Evolutionary conservation across 2,329 filamentous ascomycete species (phyloP), one percentile per base, ranked within the genome.

Genomic region (Neofusicoccum ribis): DNA sequence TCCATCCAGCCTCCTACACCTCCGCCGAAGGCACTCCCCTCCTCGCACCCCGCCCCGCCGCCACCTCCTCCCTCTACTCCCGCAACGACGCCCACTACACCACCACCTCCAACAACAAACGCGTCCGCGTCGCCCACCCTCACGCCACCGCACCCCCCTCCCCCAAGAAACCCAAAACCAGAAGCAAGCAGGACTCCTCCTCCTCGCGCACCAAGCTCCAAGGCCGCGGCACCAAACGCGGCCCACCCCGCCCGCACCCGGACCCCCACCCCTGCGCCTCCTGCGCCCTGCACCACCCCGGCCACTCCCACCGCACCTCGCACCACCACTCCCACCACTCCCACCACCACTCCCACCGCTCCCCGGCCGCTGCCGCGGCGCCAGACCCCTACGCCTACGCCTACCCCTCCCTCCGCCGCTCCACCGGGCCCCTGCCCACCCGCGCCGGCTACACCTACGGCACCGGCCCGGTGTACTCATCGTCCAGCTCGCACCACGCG

Each of bases 261-360:
- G 46, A 51, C 36, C 59, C 44, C 7, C 17, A 23, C 20, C 44
- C 47, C 46, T 62, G 59, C 59, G 46, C 59, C 17, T 41, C 46
- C 5, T 62, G 59, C 37, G 44, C 59, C 14, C 37, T 62, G 12
- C 59, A 50, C 59, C 59, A 62, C 59, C 59, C 59, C 9, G 47
- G 47, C 59, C 59, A 50, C 59, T 37, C 44, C 6, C 47, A 50
- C 17, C 34, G 59, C 11, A 23, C 44, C n/a, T 15, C 44, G 5
- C 47, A 62, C 43, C 5, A 31, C 34, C 15, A 14, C 31, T n/a
- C n/a, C n/a, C 58, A 47, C 27, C 31, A 41, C 34, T 44, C 50
- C 20, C 44, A 50, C 58, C n/a, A n/a, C n/a, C n/a, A n/a, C n/a
- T 9, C 41, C 46, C 7, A 23, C 2, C 12, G 12, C 8, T 17